Evolutionary conservation across 192 early-diverging fungal genomes (phyloP).

Genomic region (Coemansia sp.): DNA sequence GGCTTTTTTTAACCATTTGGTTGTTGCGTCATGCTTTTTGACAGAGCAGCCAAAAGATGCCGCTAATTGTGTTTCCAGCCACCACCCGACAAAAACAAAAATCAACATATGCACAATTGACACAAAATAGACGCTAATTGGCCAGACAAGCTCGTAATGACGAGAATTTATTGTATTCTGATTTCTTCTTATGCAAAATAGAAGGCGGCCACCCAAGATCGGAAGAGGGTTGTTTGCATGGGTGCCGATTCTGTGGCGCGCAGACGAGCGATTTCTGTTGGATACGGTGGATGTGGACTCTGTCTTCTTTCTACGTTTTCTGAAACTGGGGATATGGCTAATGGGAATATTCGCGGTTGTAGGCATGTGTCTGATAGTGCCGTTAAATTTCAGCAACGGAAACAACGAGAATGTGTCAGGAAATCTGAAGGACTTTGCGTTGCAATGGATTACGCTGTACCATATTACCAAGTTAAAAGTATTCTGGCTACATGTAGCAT

Average conservation of each 20-base stretch:
- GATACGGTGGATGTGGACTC: constrained; percentile 71
- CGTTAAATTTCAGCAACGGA: constrained; percentile 64
- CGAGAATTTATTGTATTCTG: constrained; percentile 1
- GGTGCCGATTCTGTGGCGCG: constrained; percentile 58
- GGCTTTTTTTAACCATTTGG: not conserved
- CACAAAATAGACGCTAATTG: not conserved
- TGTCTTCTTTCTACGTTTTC: constrained; percentile 67
- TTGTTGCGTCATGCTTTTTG: not conserved
- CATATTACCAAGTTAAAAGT: constrained; percentile 55
- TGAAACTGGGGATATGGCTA: constrained; percentile 60
- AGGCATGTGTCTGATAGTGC: constrained; percentile 62
- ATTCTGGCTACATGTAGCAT: constrained; percentile 63
- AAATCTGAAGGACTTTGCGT: constrained; percentile 32
- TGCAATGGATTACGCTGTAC: constrained; percentile 50
- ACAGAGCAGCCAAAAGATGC: not conserved
- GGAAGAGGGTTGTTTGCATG: constrained; percentile 64
- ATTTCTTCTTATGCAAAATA: constrained; percentile 38
- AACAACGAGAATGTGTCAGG: constrained; percentile 41
- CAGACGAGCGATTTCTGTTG: constrained; percentile 60
- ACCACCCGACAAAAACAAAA: not conserved
- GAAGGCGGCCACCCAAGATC: constrained; percentile 67
- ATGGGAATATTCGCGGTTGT: constrained; percentile 58
- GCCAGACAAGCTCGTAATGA: not conserved
- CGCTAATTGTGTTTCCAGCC: not conserved
- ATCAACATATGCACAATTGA: not conserved